A percentile compares a stretch with the other conserved stretches of the same genome.
phyloP scores from a whole-genome alignment of 345 rosid species.

The Eucalyptus sideroxylon region DNA sequence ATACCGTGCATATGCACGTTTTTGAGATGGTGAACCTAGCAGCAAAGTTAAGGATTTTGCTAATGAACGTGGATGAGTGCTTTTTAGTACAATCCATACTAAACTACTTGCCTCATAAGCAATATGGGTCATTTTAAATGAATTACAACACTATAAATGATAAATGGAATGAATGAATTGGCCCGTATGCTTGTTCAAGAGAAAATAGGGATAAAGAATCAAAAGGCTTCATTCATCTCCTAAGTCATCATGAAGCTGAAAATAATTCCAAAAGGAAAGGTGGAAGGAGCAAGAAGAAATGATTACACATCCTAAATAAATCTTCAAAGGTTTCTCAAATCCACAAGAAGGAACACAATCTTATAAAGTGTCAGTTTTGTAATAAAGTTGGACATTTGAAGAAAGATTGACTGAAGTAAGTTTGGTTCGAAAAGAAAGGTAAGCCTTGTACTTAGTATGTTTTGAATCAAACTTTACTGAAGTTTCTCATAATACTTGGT shows the following conservation, averaged over 20 bases:
- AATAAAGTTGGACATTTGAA: not conserved
- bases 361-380: not conserved
- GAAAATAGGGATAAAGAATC: not conserved
- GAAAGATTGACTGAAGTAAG: not conserved
- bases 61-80: no score
- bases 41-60: no score
- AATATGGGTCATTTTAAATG: not conserved
- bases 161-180: conserved; percentile 7
- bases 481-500: not conserved
- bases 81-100: no score
- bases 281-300: not conserved
- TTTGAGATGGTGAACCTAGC: fast-evolving
- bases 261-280: not conserved
- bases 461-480: not conserved
- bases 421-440: not conserved
- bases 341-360: not conserved
- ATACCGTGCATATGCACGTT: no score
- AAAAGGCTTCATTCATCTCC: not conserved
- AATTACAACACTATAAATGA: conserved; percentile 6
- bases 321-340: not conserved
- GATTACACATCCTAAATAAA: not conserved
- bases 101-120: no score
- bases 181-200: not conserved
- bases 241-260: not conserved
- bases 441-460: not conserved